Evolutionary conservation across 441 rosid genomes (phyloP), one percentile per base, ranked within the genome.

Genomic region (Croton setiger): DNA sequence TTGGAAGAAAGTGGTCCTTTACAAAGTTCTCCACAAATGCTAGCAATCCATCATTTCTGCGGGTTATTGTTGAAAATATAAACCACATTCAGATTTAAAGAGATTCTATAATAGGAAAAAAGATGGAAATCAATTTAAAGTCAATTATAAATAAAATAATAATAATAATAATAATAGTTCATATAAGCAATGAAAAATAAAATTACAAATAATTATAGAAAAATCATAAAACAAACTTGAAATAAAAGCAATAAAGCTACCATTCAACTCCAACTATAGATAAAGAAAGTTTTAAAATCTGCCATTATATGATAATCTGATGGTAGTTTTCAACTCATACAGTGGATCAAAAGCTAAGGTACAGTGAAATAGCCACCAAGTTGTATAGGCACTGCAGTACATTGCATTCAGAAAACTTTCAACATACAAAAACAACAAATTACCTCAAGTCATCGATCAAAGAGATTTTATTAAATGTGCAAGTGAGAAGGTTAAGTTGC

Each of bases 11-110:
- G 81, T 92, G 99, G 79, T 96, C 99, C 86, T 96, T 92, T 70
- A 91, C 86, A 76, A 96, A 91, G 83, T 91, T 96, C 83, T 96
- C 99, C 77, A 94, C 86, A 81, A 96, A 96, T 71, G 93, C 75
- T 57, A 91, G 87, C 82, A 96, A 83, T 81, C 98, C 99, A 82
- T 96, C 99, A 80, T 91, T 95, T 82, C 98, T 95, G 87, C 81
- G 78, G 36, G 67, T 76, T 12, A 21, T 74, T 64, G 55, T 51
- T 20, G 47, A 68, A 52, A 70, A 47, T 55, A 75, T 58, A 63
- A 67, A 20, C 31, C 43, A 33, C 33, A 44, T 56, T 48, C 56
- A 57, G 56, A 71, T 56, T 48, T 54, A 41, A 43, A 63, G 20
- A 59, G 18, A 47, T 47, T 5, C 13, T 17, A 23, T 27, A 53